These are phyloP conservation scores for Aspergillus pseudoterreus DNA, from an alignment of 2,329 filamentous ascomycete genomes.

Conservation along the genomic window DNA sequence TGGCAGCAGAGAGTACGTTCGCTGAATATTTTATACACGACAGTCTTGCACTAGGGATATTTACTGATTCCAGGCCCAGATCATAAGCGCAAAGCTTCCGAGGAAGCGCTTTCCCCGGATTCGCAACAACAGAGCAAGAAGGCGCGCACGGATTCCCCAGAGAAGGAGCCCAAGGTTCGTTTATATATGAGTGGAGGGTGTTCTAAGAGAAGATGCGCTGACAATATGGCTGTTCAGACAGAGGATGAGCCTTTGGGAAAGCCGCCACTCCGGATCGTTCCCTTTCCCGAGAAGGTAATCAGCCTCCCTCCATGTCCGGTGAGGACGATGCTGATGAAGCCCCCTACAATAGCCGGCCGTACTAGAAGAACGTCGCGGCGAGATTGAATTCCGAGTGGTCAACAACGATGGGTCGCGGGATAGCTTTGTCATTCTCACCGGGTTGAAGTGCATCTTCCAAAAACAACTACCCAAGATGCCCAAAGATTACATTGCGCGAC, in stretches of 20 bases:
- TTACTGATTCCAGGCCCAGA: slow-evolving; percentile 20
- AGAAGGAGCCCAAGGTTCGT: slow-evolving; percentile 32
- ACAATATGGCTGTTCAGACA: slow-evolving; percentile 25
- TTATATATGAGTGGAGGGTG: background rate
- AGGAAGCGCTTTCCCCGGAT: slow-evolving; percentile 43
- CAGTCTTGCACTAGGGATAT: background rate
- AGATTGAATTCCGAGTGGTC: slow-evolving; percentile 95
- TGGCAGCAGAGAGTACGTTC: slow-evolving; percentile 29
- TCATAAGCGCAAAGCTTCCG: slow-evolving; percentile 49
- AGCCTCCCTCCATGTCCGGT: slow-evolving; percentile 1
- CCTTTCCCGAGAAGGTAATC: slow-evolving; percentile 81
- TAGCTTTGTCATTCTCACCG: slow-evolving; percentile 89
- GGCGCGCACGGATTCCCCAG: slow-evolving; percentile 46
- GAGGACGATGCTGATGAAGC: slow-evolving; percentile 20
- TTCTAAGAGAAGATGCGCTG: background rate
- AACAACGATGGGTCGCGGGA: slow-evolving; percentile 91
- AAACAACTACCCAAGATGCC: slow-evolving; percentile 99
- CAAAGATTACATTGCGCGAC: slow-evolving; percentile 95
- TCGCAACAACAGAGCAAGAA: slow-evolving; percentile 46
- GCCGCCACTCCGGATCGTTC: slow-evolving; percentile 61
- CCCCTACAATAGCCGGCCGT: slow-evolving; percentile 65
- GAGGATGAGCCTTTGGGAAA: slow-evolving; percentile 42
- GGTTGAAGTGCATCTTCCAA: slow-evolving; percentile 96
- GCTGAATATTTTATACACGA: background rate
- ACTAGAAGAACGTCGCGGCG: slow-evolving; percentile 85